Evolutionary conservation across 2,329 filamentous ascomycete genomes (phyloP).

Genomic region (Diaporthe caulivora): DNA sequence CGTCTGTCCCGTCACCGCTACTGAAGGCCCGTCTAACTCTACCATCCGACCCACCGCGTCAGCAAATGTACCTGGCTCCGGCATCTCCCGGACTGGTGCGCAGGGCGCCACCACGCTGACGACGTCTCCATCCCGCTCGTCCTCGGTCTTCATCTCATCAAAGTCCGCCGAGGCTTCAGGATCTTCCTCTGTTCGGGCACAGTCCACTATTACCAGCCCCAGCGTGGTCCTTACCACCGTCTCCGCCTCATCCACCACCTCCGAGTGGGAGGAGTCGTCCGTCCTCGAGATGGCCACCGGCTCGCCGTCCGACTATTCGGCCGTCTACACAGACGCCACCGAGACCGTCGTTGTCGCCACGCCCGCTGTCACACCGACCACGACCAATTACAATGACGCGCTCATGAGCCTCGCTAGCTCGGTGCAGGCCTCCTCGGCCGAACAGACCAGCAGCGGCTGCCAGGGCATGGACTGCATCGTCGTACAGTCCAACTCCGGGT

Average conservation of each 20-base stretch:
- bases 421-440: neutral
- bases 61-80: neutral
- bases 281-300: slow-evolving; percentile 35
- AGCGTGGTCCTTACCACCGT: slow-evolving; percentile 23
- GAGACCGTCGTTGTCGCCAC: slow-evolving; percentile 28
- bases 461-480: slow-evolving; percentile 37
- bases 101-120: slow-evolving; percentile 6
- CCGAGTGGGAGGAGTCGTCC: neutral
- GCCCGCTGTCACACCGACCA: slow-evolving; percentile 2
- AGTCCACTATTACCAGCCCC: slow-evolving; percentile 30
- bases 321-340: slow-evolving; percentile 19
- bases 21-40: slow-evolving; percentile 13
- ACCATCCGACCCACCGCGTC: neutral
- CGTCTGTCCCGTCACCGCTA: slow-evolving; percentile 34
- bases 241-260: neutral
- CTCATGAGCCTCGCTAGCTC: slow-evolving; percentile 25
- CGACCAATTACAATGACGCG: slow-evolving; percentile 29
- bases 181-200: slow-evolving; percentile 15
- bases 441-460: slow-evolving; percentile 7
- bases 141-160: neutral
- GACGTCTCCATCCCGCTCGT: neutral
- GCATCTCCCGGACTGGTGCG: slow-evolving; percentile 6
- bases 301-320: slow-evolving; percentile 9
- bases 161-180: neutral
- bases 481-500: slow-evolving; percentile 34